Percentiles rank a stretch among this genome's conserved stretches.
Evolutionary conservation across 306 rosid genomes (phyloP).

Genomic region (Prunus fruticosa): DNA sequence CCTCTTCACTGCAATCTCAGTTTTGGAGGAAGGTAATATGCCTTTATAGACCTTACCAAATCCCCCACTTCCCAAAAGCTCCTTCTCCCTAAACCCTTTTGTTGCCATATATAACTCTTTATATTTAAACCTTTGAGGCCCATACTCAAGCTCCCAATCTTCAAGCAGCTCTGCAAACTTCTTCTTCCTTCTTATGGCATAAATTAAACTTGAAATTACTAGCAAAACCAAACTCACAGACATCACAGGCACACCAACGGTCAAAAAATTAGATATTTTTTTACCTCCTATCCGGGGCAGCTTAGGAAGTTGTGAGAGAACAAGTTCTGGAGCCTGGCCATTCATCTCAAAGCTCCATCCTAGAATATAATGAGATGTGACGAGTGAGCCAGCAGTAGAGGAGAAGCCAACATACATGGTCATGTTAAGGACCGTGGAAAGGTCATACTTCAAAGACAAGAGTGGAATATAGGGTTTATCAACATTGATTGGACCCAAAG

Average conservation of each 20-base stretch:
- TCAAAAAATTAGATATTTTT: neutral
- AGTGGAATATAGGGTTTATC: conserved; percentile 44
- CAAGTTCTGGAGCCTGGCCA: conserved; percentile 25
- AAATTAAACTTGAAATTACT: conserved; percentile 14
- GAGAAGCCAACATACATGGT: conserved; percentile 36
- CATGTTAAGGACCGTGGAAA: conserved; percentile 17
- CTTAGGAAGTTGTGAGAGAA: conserved; percentile 23
- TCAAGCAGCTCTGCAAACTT: conserved; percentile 26
- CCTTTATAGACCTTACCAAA: conserved; percentile 41
- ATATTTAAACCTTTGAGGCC: conserved; percentile 19
- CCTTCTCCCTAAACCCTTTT: conserved; percentile 35
- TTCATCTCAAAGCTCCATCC: conserved; percentile 42
- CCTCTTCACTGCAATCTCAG: conserved; percentile 35
- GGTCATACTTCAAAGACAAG: conserved; percentile 25
- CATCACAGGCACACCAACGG: conserved; percentile 31
- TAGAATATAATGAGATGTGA: conserved; percentile 24
- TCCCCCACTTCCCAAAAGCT: conserved; percentile 34
- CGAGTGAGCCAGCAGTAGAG: conserved; percentile 27
- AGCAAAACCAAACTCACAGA: conserved; percentile 20
- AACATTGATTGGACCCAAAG: conserved; percentile 44
- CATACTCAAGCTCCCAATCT: conserved; percentile 40
- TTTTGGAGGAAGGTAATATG: conserved; percentile 19
- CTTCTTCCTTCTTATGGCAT: conserved; percentile 20
- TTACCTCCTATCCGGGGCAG: conserved; percentile 11
- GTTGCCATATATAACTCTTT: conserved; percentile 36